Base-by-base conservation (phyloP, 2,329 filamentous ascomycete species). In the Aspergillus sp. region DNA sequence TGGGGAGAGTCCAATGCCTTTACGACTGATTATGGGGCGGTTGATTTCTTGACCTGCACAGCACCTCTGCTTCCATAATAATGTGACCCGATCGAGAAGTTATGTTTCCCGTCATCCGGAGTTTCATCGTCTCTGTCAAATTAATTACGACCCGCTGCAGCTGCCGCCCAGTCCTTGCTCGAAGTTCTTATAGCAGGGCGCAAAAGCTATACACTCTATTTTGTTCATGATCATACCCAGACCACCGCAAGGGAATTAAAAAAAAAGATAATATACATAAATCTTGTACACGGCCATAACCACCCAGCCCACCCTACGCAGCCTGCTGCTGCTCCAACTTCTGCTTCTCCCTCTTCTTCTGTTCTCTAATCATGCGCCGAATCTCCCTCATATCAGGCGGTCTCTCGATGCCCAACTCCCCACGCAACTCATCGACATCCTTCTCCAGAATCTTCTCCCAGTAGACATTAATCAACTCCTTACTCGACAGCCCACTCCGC, bases 371-470 rank as follows among this genome's bases (percentile, higher is more conserved):
- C 72, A 82, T 81, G 77, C 84, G 89, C 66, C 95, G 83, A 52
- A 94, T 91, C 26, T 85, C 84, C 68, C 94, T 84, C 77, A 98
- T 78, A 76, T 98, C 92, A 7, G 93, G 91, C 39, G 95, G 95
- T 72, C 86, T 87, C 80, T 98, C 92, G 56, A 99, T 92, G 2
- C 91, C 88, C 68, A 99, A 73, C 72, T 92, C 84, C 4, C 71
- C 75, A 65, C 95, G 84, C 73, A 99, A 72, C 65, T 88, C 90
- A 54, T 86, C 83, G 26, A 96, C 91, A 75, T 96, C 89, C 58
- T 87, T 90, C 78, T 93, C 89, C 66, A 99, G 77, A 78, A 94
- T 85, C 80, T 98, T 92, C 78, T 99, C 95, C 95, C 95, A 99
- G 73, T 96, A 99, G 1, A 99, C 88, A 75, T 97, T 97, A 66